A percentile compares a stretch with the other conserved stretches of the same genome.
Conservation (phyloP, 495 filamentous ascomycete genomes). For the Jackrogersella multiformis region DNA sequence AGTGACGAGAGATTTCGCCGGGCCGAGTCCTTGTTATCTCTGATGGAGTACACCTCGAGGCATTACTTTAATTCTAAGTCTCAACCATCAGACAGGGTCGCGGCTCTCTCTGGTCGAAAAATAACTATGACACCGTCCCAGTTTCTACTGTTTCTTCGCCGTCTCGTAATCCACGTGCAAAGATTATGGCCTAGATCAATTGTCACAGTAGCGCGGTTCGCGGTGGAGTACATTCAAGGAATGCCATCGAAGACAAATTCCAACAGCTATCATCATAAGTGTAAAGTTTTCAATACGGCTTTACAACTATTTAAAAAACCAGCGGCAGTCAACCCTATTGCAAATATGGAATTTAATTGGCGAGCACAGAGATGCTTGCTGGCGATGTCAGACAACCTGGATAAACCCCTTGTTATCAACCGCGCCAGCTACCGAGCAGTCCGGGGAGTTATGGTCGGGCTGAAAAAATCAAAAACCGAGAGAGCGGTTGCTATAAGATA, state of each 20-base stretch:
- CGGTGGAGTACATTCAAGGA: slow-evolving; percentile 46
- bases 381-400: slow-evolving; percentile 46
- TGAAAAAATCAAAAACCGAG: slow-evolving; percentile 52
- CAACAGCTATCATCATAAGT: slow-evolving; percentile 36
- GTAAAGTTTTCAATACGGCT: slow-evolving; percentile 49
- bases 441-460: slow-evolving; percentile 50
- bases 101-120: slow-evolving; percentile 16
- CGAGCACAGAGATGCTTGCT: slow-evolving; percentile 55
- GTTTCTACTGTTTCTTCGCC: slow-evolving; percentile 46
- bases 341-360: slow-evolving; percentile 54
- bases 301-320: slow-evolving; percentile 46
- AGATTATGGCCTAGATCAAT: slow-evolving; percentile 48
- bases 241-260: slow-evolving; percentile 29
- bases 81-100: background rate
- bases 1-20: slow-evolving; percentile 45
- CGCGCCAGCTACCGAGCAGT: slow-evolving; percentile 50
- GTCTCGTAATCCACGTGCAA: slow-evolving; percentile 47
- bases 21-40: slow-evolving; percentile 34
- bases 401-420: slow-evolving; percentile 50
- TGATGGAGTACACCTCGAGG: slow-evolving; percentile 47
- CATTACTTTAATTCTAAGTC: slow-evolving; percentile 38
- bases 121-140: slow-evolving; percentile 40
- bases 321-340: slow-evolving; percentile 41
- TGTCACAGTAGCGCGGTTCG: slow-evolving; percentile 47
- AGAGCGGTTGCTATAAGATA: slow-evolving; percentile 48